Base-by-base conservation (phyloP, 1,284 basidiomycete genomes). In the Ceratobasidium sp. region DNA sequence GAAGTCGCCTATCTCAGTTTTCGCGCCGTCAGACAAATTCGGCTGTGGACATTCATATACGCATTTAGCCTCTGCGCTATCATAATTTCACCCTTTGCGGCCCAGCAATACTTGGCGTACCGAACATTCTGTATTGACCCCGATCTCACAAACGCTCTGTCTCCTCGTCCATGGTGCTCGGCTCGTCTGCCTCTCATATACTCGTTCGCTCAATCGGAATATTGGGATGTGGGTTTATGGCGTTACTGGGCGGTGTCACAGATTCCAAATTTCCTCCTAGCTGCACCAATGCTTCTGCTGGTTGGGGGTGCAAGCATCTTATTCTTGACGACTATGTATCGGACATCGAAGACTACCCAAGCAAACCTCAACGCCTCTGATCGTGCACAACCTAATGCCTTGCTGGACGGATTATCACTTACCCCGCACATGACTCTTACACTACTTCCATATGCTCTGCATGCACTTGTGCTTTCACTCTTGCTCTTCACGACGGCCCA, bases 201-300 rank as follows among this genome's bases (percentile, higher is more conserved):
- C 84, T 86, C 89, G 20, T 91, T 94, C 81, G 93, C 95, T 0
- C 97, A 99, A 84, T 85, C 85, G 0, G 86, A 90, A 64, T 99
- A 99, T 84, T 99, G 97, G 97, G 88, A 95, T 83, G 87, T 90
- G 79, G 96, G 96, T 4, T 90, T 96, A 79, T 85, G 98, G 77
- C 89, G 88, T 0, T 99, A 99, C 85, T 99, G 96, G 96, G 91
- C 92, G 0, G 77, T 87, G 4, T 85, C 89, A 40, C 97, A 99
- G 83, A 80, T 95, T 1, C 97, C 97, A 44, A 98, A 99, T 84
- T 94, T 99, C 83, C 78, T 93, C 69, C 87, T 99, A 52, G 92
- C 94, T 0, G 82, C 90, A 0, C 97, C 97, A 0, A 89, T 94
- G 0, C 56, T 85, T 46, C 86, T 91, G 3, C 86, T 93, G 3